Percentiles rank a stretch among this genome's conserved stretches.
Conservation (phyloP, 257 asterid genomes). For the Solanum boliviense region DNA sequence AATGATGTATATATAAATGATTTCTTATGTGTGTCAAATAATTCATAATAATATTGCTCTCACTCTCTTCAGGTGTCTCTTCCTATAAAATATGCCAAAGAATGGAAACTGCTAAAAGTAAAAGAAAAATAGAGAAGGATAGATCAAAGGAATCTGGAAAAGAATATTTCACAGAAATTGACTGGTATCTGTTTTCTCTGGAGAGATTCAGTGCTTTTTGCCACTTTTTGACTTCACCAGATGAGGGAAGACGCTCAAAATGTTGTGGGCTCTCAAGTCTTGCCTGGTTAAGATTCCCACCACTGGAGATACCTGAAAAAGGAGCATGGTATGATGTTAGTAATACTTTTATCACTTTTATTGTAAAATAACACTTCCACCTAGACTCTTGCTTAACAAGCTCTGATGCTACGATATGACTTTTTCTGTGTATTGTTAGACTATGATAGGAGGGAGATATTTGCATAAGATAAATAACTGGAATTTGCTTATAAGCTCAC, state of each 20-base stretch:
- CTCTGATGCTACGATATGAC: background rate
- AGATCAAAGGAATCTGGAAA: background rate
- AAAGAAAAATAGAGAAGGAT: background rate
- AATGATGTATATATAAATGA: background rate
- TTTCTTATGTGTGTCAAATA: background rate
- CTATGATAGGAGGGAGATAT: background rate
- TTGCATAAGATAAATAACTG: background rate
- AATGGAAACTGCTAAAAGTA: background rate
- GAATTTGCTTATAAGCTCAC: slow-evolving; percentile 26
- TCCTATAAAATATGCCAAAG: background rate
- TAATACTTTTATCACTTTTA: background rate
- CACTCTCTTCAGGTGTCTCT: background rate
- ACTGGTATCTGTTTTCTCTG: background rate
- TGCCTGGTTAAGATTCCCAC: slow-evolving; percentile 92
- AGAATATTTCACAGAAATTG: background rate
- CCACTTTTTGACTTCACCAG: slow-evolving; percentile 42
- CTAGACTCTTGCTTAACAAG: no score
- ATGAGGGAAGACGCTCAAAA: slow-evolving; percentile 67
- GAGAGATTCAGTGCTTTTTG: slow-evolving; percentile 35
- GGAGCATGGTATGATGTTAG: slow-evolving; percentile 15
- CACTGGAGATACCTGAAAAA: slow-evolving; percentile 55
- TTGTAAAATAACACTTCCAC: no score
- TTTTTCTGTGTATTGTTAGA: background rate
- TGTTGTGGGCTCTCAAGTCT: slow-evolving; percentile 86
- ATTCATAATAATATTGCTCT: background rate